phyloP scores from a whole-genome alignment of 202 grass and related monocot genomes.

The Bolboschoenoplectus hybrid region DNA sequence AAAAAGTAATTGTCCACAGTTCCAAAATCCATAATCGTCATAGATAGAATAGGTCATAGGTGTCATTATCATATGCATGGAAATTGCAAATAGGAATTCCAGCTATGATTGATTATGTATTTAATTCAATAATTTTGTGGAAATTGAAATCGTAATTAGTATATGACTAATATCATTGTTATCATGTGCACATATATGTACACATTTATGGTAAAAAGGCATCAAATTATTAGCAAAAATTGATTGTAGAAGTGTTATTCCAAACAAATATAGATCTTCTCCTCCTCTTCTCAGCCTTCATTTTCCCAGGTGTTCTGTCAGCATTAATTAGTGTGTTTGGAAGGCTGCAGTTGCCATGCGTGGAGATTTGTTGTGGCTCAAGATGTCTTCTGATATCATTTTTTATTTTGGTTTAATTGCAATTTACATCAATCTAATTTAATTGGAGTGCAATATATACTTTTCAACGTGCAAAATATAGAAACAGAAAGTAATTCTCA shows the following conservation, averaged over 20 bases:
- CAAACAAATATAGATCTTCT: background rate
- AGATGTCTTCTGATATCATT: background rate
- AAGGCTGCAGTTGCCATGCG: background rate
- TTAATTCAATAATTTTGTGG: background rate
- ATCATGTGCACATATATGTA: background rate
- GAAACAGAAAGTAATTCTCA: background rate
- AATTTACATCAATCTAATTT: background rate
- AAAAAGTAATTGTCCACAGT: background rate
- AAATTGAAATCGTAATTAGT: background rate
- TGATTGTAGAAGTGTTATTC: background rate
- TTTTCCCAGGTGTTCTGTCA: slow-evolving; percentile 9
- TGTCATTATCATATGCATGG: no score
- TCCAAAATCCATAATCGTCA: background rate
- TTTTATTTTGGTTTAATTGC: background rate
- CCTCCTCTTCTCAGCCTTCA: slow-evolving; percentile 1
- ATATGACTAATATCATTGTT: background rate
- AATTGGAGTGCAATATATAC: background rate
- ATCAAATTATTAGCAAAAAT: background rate
- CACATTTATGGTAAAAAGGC: background rate
- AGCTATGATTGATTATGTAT: background rate
- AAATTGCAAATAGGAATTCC: background rate
- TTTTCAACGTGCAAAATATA: background rate
- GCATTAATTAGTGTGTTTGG: slow-evolving; percentile 8
- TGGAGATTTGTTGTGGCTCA: background rate
- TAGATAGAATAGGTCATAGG: background rate